phyloP scores from a whole-genome alignment of 2,329 filamentous ascomycete species.

The Westerdykella ornata region DNA sequence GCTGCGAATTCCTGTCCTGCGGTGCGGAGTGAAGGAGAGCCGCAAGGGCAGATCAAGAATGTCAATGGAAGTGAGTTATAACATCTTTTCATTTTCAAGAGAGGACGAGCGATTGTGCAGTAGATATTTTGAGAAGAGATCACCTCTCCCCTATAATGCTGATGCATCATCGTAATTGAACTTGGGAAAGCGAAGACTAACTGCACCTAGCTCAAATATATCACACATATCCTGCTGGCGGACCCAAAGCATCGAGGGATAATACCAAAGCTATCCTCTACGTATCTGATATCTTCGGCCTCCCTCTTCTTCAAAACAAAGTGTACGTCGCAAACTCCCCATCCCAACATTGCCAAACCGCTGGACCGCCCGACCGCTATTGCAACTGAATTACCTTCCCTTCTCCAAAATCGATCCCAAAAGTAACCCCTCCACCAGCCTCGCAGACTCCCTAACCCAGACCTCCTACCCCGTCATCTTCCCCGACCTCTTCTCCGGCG shows the following conservation, averaged over 20 bases:
- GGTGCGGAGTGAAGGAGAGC: background rate
- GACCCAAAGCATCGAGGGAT: conserved; percentile 10
- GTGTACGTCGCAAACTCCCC: no score
- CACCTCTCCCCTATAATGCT: no score
- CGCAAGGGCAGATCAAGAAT: background rate
- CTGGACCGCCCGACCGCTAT: background rate
- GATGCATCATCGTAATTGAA: background rate
- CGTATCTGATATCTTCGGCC: conserved; percentile 32
- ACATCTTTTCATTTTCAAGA: no score
- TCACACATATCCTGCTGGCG: conserved; percentile 13
- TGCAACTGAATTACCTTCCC: background rate
- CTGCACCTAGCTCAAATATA: conserved; percentile 12
- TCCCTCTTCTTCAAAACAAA: conserved; percentile 27
- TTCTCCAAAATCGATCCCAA: background rate
- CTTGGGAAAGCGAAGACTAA: background rate
- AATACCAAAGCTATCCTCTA: conserved; percentile 22
- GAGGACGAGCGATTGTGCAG: no score
- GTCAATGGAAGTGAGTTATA: background rate
- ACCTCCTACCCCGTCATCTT: conserved; percentile 28
- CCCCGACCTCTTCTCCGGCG: conserved; percentile 33
- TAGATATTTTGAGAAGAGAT: no score
- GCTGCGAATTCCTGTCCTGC: no score
- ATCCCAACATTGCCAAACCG: background rate
- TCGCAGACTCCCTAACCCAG: conserved; percentile 30
- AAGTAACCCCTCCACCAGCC: conserved; percentile 9